Base-by-base conservation (phyloP, 75 land plant species). In the Pseudotsuga menziesii region DNA sequence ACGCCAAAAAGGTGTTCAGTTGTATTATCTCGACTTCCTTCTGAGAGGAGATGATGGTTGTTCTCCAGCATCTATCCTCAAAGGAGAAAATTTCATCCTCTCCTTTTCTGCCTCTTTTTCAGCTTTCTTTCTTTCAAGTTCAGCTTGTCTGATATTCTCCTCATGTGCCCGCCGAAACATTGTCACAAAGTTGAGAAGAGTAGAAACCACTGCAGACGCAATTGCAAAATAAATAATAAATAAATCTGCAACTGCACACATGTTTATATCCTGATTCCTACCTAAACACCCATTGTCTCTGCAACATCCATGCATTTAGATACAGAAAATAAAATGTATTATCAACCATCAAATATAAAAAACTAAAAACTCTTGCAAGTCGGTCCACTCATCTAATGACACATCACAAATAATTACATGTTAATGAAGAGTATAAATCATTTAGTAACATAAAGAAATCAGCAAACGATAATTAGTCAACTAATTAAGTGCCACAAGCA, bases 61-160 rank as follows among this genome's bases (percentile, higher is more conserved):
- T 59, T 75, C 52, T 56, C 58, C 76, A 69, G 85, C 48, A 56
- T 78, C 81, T 58, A 70, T 79, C 44, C 77, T 85, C 0, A 76
- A 59, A 64, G 88, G 76, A 75, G 86, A 79, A 25, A 52, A 27
- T 64, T 84, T 92, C 72, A 80, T 27, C 78, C 80, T 91, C 79
- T 91, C 92, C 62, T 81, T 89, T 58, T 90, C 94, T 44, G 92
- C 88, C 79, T 88, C 98, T 78, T 84, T 92, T 78, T 88, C 86
- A 59, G 98, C 98, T 77, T 95, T 95, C 74, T 86, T 95, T 84
- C 81, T 91, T 72, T 93, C 96, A 57, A 93, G 76, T 78, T 91
- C 94, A 73, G 86, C 76, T 67, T 88, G 87, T 80, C 88, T 93
- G 73, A 79, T 72, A 76, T 95, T 95, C 59, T 95, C 98, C 57